phyloP scores from a whole-genome alignment of 2,329 filamentous ascomycete genomes.

The Neonectria punicea region DNA sequence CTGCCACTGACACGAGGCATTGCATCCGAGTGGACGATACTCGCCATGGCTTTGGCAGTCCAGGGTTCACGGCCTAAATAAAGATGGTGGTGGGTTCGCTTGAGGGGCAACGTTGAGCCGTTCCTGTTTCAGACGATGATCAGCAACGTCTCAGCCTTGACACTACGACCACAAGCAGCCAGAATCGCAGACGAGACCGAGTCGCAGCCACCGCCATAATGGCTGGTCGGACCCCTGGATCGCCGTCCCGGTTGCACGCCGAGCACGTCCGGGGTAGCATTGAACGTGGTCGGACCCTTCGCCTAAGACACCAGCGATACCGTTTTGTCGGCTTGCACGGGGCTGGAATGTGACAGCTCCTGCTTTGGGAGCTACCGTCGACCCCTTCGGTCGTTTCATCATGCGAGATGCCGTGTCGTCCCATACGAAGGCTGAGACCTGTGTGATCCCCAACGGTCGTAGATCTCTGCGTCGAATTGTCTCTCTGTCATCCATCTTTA shows the following conservation, averaged over 20 bases:
- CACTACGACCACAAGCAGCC: slow-evolving; percentile 24
- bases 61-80: neutral
- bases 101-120: slow-evolving; percentile 21
- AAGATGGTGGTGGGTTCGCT: neutral
- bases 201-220: slow-evolving; percentile 12
- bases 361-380: slow-evolving; percentile 13
- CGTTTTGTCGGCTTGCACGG: slow-evolving; percentile 5
- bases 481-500: slow-evolving; percentile 10
- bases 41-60: neutral
- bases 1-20: neutral
- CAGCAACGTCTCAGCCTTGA: slow-evolving; percentile 36
- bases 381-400: slow-evolving; percentile 23
- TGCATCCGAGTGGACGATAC: neutral
- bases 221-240: neutral
- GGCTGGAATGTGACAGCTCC: slow-evolving; percentile 19
- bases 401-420: slow-evolving; percentile 8
- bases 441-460: slow-evolving; percentile 11
- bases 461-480: slow-evolving; percentile 9
- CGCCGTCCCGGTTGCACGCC: slow-evolving; percentile 13
- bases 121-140: slow-evolving; percentile 40
- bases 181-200: slow-evolving; percentile 19
- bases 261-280: slow-evolving; percentile 11
- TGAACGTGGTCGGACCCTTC: slow-evolving; percentile 2
- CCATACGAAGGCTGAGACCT: neutral
- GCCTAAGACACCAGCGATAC: neutral